Evolutionary conservation across 805 yeast genomes (phyloP).

Genomic region (Hanseniaspora lachancei): DNA sequence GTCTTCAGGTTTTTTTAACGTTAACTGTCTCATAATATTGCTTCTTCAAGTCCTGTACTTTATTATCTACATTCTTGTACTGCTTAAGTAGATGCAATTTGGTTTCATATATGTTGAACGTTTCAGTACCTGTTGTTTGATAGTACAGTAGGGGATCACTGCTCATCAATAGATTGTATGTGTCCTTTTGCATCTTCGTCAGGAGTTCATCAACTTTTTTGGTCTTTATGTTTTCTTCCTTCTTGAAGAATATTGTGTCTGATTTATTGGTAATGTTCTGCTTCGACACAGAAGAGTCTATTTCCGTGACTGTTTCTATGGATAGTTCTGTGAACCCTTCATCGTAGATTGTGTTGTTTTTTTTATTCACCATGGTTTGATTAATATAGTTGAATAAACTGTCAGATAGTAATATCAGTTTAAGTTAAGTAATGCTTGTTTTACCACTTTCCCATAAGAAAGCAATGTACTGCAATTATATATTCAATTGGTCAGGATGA

Average conservation of each 20-base stretch:
- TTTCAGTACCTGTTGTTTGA: slow-evolving; percentile 20
- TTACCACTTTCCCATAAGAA: too few relatives aligned
- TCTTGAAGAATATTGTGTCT: not conserved
- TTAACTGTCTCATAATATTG: not conserved
- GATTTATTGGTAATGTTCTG: not conserved
- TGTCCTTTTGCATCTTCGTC: slow-evolving; percentile 20
- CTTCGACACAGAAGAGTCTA: slow-evolving; percentile 6
- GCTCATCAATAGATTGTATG: slow-evolving; percentile 21
- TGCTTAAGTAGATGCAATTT: slow-evolving; percentile 20
- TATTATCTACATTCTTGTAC: not conserved
- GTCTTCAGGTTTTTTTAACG: not conserved
- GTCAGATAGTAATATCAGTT: too few relatives aligned
- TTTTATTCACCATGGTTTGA: not conserved
- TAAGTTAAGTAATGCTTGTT: too few relatives aligned
- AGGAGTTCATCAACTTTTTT: not conserved
- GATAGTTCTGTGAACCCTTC: slow-evolving; percentile 7
- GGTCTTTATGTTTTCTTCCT: not conserved
- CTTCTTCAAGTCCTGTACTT: not conserved
- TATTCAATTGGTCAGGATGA: too few relatives aligned
- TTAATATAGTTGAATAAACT: too few relatives aligned
- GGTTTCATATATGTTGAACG: slow-evolving; percentile 19
- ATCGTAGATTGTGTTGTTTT: slow-evolving; percentile 1
- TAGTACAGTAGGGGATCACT: slow-evolving; percentile 25
- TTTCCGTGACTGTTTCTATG: slow-evolving; percentile 12
- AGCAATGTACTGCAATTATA: too few relatives aligned